A percentile compares a stretch with the other conserved stretches of the same genome.
phyloP scores from a whole-genome alignment of 805 yeast genomes.

The Metschnikowia reukaufii region DNA sequence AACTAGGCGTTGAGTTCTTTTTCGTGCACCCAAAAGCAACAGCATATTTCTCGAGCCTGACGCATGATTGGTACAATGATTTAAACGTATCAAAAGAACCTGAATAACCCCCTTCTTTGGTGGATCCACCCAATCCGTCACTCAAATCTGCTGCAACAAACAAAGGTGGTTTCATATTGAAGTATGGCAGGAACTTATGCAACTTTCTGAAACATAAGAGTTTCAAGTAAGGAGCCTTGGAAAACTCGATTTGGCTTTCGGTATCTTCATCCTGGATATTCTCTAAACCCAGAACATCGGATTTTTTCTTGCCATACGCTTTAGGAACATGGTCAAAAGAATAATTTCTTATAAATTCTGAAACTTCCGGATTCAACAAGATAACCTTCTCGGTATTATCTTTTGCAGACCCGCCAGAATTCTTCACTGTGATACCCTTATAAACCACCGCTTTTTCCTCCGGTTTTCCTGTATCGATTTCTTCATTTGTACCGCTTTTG shows the following conservation, averaged over 20 bases:
- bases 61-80: slow-evolving; percentile 62
- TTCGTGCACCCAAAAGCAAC: slow-evolving; percentile 71
- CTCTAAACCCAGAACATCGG: slow-evolving; percentile 1
- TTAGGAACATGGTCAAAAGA: slow-evolving; percentile 35
- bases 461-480: slow-evolving; percentile 27
- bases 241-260: slow-evolving; percentile 14
- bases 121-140: slow-evolving; percentile 30
- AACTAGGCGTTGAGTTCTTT: slow-evolving; percentile 50
- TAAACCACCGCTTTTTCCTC: slow-evolving; percentile 21
- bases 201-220: slow-evolving; percentile 65
- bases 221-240: slow-evolving; percentile 51
- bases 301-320: not conserved
- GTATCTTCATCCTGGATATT: slow-evolving; percentile 2
- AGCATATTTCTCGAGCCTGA: slow-evolving; percentile 53
- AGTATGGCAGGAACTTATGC: slow-evolving; percentile 46
- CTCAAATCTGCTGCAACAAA: slow-evolving; percentile 68
- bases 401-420: slow-evolving; percentile 3
- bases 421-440: slow-evolving; percentile 25
- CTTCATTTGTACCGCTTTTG: slow-evolving; percentile 19
- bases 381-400: slow-evolving; percentile 20
- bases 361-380: slow-evolving; percentile 26
- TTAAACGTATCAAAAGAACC: slow-evolving; percentile 71
- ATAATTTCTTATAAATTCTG: slow-evolving; percentile 30
- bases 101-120: slow-evolving; percentile 40
- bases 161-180: slow-evolving; percentile 53